phyloP scores from a whole-genome alignment of 805 yeast genomes.

The Yamadazyma akitaensis region DNA sequence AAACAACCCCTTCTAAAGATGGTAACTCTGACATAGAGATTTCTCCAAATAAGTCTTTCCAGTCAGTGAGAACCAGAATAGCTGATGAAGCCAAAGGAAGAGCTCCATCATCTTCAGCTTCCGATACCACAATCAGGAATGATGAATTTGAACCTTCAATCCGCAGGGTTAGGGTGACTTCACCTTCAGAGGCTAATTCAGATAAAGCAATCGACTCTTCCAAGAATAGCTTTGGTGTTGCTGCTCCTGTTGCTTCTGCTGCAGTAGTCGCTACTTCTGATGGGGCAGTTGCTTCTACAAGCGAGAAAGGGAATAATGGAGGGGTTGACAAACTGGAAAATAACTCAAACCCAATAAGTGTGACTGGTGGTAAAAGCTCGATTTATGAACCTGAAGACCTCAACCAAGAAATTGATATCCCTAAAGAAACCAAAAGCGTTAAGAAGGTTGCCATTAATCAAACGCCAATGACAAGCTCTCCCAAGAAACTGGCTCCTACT shows the following conservation, averaged over 20 bases:
- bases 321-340: not conserved
- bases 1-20: slow-evolving; percentile 29
- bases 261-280: not conserved
- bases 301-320: not conserved
- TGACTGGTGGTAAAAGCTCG: not conserved
- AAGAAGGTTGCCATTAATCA: slow-evolving; percentile 3
- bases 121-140: slow-evolving; percentile 10
- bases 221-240: not conserved
- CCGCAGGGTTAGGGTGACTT: slow-evolving; percentile 1
- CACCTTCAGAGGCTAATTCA: not conserved
- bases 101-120: slow-evolving; percentile 12
- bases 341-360: not conserved
- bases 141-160: slow-evolving; percentile 1
- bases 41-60: slow-evolving; percentile 12
- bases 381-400: not conserved
- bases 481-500: not conserved
- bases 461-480: not conserved
- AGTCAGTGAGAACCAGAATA: slow-evolving; percentile 7
- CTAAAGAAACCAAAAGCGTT: not conserved
- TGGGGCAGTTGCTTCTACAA: not conserved
- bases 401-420: not conserved
- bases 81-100: slow-evolving; percentile 6
- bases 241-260: not conserved
- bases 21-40: slow-evolving; percentile 9
- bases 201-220: not conserved